Evolutionary conservation across 441 rosid genomes (phyloP).

Genomic region (Bocquillonia castaneifolia): DNA sequence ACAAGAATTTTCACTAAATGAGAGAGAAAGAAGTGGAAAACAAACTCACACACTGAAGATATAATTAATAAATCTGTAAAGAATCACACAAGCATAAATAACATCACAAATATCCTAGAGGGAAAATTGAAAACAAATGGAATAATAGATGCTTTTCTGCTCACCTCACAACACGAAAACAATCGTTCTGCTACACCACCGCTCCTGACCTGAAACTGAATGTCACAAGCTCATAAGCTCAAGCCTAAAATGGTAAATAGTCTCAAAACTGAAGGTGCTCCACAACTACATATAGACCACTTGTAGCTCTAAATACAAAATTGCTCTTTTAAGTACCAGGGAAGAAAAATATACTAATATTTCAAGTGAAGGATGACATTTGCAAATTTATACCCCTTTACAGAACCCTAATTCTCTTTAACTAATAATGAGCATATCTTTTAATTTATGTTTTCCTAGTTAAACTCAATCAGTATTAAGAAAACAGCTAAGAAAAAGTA

Average conservation of each 20-base stretch:
- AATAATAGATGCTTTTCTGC: slow-evolving; percentile 25
- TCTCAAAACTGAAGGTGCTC: neutral
- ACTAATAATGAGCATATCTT: neutral
- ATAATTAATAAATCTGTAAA: neutral
- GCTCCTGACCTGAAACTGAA: slow-evolving; percentile 48
- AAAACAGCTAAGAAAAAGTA: neutral
- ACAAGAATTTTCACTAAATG: neutral
- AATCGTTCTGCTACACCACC: slow-evolving; percentile 66
- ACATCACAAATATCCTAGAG: neutral
- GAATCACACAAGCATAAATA: slow-evolving; percentile 2
- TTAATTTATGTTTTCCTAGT: neutral
- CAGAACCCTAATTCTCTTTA: neutral
- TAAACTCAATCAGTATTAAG: neutral
- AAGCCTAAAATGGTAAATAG: slow-evolving; percentile 12
- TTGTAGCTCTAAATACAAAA: neutral
- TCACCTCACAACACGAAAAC: slow-evolving; percentile 84
- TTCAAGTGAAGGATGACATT: neutral
- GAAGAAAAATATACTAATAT: neutral
- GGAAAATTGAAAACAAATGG: neutral
- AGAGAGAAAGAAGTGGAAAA: neutral
- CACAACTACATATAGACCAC: neutral
- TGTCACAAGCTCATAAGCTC: slow-evolving; percentile 26
- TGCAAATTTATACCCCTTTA: neutral
- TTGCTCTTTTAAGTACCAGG: neutral
- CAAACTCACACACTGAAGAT: neutral